Base-by-base conservation (phyloP, 306 rosid genomes). In the Biancaea sappan region DNA sequence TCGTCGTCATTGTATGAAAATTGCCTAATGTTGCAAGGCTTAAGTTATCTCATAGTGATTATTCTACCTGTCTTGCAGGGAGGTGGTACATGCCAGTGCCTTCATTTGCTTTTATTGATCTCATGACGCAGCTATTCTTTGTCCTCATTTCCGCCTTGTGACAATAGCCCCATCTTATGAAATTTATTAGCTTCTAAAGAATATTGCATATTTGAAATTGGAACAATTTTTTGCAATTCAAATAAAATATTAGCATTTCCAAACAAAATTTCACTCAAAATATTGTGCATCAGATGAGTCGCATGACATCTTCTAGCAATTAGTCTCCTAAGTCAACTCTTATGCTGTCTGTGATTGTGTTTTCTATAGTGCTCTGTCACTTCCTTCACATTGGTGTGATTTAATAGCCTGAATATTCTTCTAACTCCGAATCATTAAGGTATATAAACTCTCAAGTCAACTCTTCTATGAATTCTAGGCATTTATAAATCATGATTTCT, bases 341-440 rank as follows among this genome's bases (percentile, higher is more conserved):
- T n/a, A n/a, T n/a, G n/a, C n/a, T n/a, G n/a, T n/a, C n/a, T n/a
- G n/a, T n/a, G n/a, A n/a, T n/a, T n/a, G n/a, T n/a, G 26, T 8
- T 21, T 34, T 6, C 41, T n/a, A n/a, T 29, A 6, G 38, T 57
- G 19, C 38, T 0, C 26, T 32, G 64, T 12, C 43, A 60, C 14
- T 32, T 60, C 66, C 66, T 60, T 32, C 21, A n/a, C 44, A 31
- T 16, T n/a, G 44, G 66, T 29, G 66, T n/a, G 15, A 60, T 60
- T 8, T 32, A 26, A 57, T 26, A 26, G 29, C 16, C 19, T 16
- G 14, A 26, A 28, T 12, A 57, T 28, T 32, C 63, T 28, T 29
- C 12, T 5, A 28, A 57, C 8, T 12, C 10, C 14, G n/a, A 15
- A 28, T 15, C 13, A 59, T 16, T 2, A 59, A 59, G 66, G 4